A percentile compares a stretch with the other conserved stretches of the same genome.
phyloP scores from a whole-genome alignment of 2,329 filamentous ascomycete species.

The Paecilomyces fulvus region DNA sequence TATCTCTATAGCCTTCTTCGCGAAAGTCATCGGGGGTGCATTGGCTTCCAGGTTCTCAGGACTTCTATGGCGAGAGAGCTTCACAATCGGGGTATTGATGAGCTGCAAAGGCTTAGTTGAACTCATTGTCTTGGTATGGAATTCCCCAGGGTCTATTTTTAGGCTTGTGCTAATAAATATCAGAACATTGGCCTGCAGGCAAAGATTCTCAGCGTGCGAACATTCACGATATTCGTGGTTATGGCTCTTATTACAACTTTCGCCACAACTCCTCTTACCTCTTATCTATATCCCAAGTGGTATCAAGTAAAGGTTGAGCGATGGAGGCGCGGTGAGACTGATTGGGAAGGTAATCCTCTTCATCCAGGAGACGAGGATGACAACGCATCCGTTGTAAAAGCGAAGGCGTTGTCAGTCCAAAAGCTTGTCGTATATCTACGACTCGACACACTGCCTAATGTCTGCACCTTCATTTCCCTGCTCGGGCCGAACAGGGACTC shows the following conservation, averaged over 20 bases:
- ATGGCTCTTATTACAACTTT: conserved; percentile 89
- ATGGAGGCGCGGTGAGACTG: conserved; percentile 78
- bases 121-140: conserved; percentile 79
- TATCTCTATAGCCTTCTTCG: conserved; percentile 69
- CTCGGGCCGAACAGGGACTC: conserved; percentile 51
- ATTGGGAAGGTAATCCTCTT: conserved; percentile 65
- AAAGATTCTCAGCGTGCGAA: conserved; percentile 67
- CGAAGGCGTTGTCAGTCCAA: conserved; percentile 48
- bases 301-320: conserved; percentile 65
- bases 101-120: conserved; percentile 95
- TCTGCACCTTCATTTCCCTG: conserved; percentile 75
- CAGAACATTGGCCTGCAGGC: conserved; percentile 76
- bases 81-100: conserved; percentile 85
- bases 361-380: conserved; percentile 35
- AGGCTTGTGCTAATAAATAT: background rate
- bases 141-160: conserved; percentile 8
- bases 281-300: conserved; percentile 65
- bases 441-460: conserved; percentile 71
- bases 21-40: conserved; percentile 76
- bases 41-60: conserved; percentile 67
- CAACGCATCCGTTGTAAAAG: conserved; percentile 31
- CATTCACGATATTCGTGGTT: conserved; percentile 90
- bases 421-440: conserved; percentile 73
- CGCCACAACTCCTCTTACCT: conserved; percentile 67
- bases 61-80: conserved; percentile 81